A percentile compares a stretch with the other conserved stretches of the same genome.
Evolutionary conservation across 495 filamentous ascomycete species (phyloP).

Genomic region (Neurospora sp.): DNA sequence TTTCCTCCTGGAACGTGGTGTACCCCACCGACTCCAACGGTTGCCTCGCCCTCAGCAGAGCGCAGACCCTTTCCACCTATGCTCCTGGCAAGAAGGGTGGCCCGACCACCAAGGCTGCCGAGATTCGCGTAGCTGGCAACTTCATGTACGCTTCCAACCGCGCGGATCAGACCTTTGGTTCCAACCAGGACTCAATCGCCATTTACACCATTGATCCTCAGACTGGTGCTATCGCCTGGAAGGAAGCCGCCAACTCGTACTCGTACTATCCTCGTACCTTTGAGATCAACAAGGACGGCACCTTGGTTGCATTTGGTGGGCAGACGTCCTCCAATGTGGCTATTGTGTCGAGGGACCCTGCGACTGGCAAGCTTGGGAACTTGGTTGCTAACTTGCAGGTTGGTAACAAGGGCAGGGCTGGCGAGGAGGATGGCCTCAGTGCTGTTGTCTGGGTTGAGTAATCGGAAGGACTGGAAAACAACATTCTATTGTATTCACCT

Average conservation of each 20-base stretch:
- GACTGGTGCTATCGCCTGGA: conserved; percentile 25
- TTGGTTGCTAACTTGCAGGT: conserved; percentile 31
- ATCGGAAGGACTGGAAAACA: neutral
- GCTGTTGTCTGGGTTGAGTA: conserved; percentile 36
- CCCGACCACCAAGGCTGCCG: conserved; percentile 31
- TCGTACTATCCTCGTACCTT: conserved; percentile 47
- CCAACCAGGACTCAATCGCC: conserved; percentile 29
- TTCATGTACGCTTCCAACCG: conserved; percentile 34
- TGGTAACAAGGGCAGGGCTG: conserved; percentile 28
- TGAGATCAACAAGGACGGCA: conserved; percentile 50
- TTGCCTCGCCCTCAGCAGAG: conserved; percentile 23
- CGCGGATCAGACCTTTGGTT: conserved; percentile 33
- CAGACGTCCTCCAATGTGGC: conserved; percentile 53
- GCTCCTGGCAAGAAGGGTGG: conserved; percentile 23
- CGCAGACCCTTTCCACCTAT: conserved; percentile 30
- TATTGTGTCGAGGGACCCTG: conserved; percentile 44
- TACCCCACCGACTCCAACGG: conserved; percentile 21
- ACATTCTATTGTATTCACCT: neutral
- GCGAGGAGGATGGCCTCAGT: conserved; percentile 36
- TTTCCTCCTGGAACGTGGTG: conserved; percentile 30
- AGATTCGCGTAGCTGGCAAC: conserved; percentile 30
- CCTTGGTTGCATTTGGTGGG: conserved; percentile 52
- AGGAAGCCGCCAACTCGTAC: conserved; percentile 31
- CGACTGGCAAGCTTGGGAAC: conserved; percentile 45
- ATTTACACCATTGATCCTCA: conserved; percentile 23